Percentiles rank a stretch among this genome's conserved stretches.
These are phyloP conservation scores for Boechera divaricarpa DNA, from an alignment of 345 rosid species.

Conservation along the genomic window DNA sequence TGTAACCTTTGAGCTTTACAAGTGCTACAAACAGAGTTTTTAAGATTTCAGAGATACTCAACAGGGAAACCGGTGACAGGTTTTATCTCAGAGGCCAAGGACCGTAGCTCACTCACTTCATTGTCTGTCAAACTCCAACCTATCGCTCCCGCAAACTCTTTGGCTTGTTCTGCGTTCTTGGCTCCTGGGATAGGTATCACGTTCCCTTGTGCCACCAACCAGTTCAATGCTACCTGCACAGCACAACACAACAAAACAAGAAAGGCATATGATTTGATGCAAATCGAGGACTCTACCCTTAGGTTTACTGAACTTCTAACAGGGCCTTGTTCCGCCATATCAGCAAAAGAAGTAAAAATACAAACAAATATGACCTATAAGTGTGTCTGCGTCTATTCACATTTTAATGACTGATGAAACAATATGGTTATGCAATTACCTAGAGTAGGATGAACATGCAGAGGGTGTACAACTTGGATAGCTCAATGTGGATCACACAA, in stretches of 20 bases:
- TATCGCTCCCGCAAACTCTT: constrained; percentile 80
- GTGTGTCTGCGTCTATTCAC: neutral
- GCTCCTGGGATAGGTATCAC: constrained; percentile 98
- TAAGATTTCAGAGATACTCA: constrained; percentile 60
- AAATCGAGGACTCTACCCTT: constrained; percentile 17
- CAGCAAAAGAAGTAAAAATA: neutral
- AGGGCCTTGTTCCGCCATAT: neutral
- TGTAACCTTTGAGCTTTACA: constrained; percentile 34
- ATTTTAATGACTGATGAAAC: neutral
- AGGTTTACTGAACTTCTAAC: constrained; percentile 6
- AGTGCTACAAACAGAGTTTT: constrained; percentile 32
- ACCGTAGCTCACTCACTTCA: constrained; percentile 77
- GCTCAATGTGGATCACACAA: constrained; percentile 12
- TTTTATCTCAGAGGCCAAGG: constrained; percentile 63
- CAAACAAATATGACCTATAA: neutral
- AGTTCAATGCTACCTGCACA: constrained; percentile 79
- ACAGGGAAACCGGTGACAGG: constrained; percentile 81
- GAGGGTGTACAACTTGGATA: constrained; percentile 16
- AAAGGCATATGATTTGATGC: neutral
- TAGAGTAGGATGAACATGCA: neutral
- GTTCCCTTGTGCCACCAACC: constrained; percentile 90
- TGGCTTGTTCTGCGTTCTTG: constrained; percentile 76
- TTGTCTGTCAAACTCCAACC: constrained; percentile 77
- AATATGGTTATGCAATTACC: constrained; percentile 13
- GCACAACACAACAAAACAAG: constrained; percentile 22